Evolutionary conservation across 2,329 filamentous ascomycete genomes (phyloP).

Genomic region (Cordyceps pruinosa): DNA sequence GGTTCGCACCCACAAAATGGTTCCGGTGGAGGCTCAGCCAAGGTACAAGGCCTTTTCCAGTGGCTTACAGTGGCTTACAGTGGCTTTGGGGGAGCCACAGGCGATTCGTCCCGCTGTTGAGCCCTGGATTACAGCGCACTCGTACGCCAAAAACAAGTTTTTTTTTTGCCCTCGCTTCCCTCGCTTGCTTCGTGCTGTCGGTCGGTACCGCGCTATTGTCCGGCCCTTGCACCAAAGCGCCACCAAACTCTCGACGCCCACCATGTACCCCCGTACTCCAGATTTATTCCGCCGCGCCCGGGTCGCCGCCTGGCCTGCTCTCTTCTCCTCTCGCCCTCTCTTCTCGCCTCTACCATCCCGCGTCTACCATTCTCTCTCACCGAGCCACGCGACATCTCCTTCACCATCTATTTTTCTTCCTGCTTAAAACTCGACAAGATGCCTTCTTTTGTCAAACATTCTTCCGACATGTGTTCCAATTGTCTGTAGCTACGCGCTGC

Average conservation of each 20-base stretch:
- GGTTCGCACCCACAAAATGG: not conserved
- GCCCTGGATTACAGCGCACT: not conserved
- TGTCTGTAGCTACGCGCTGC: slow-evolving; percentile 15
- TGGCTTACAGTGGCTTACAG: not conserved
- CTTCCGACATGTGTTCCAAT: slow-evolving; percentile 16
- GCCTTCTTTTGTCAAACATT: slow-evolving; percentile 17
- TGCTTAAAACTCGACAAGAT: slow-evolving; percentile 17
- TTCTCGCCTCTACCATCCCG: slow-evolving; percentile 7
- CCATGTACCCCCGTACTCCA: not conserved
- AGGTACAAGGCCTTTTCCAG: too few species aligned
- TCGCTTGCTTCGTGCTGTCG: not conserved
- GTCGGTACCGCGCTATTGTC: not conserved
- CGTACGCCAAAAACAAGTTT: not conserved
- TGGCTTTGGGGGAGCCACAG: not conserved
- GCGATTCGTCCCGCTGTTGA: not conserved
- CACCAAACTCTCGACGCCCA: not conserved
- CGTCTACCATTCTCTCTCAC: slow-evolving; percentile 10
- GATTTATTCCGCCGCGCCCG: not conserved
- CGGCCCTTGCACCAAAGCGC: not conserved
- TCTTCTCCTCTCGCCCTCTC: not conserved
- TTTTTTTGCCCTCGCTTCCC: not conserved
- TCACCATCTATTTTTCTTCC: not conserved
- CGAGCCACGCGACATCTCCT: not conserved
- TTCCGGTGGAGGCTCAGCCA: too few species aligned
- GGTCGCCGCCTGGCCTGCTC: not conserved